Base-by-base conservation (phyloP, 352 stramenopile species). In the Saprolegnia diclina region DNA sequence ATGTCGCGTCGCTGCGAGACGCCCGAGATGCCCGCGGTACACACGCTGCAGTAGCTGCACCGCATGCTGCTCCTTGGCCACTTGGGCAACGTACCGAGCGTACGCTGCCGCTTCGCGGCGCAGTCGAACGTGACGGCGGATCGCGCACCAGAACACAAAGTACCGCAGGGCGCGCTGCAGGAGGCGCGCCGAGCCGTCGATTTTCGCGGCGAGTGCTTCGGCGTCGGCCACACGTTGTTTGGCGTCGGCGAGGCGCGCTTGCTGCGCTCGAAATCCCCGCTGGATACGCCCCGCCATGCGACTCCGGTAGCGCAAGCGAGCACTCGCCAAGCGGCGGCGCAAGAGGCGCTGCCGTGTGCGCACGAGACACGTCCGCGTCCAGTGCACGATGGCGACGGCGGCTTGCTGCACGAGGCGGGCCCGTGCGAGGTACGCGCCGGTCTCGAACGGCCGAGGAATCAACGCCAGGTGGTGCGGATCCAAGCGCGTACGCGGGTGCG, bases 231-330 rank as follows among this genome's bases (percentile, higher is more conserved):
- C 45, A 19, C 45, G 18, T 21, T 19, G 45, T 52, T 52, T 52
- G n/a, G 42, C 64, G 62, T 67, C 7, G 73, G 73, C 52, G 72
- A 48, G 26, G 64, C 65, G 22, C 88, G 46, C 18, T 14, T n/a
- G 35, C 11, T 42, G 35, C 78, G 45, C 37, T 63, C 83, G 78
- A 54, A 87, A 77, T 48, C 71, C 81, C 6, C 73, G 76, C 64
- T 93, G 85, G n/a, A 93, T 78, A 11, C 73, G 73, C 10, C 77
- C 44, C 16, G 74, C 74, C 24, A 72, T 75, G 56, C 74, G 67
- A 38, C 82, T 81, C 7, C 82, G 82, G 4, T 68, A 66, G 10
- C 77, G 73, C 42, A 90, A 77, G 56, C 75, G 63, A 7, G 63
- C 54, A 22, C 38, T 42, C 19, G 21, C 19, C 1, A 69, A 14